Evolutionary conservation across 148 eudicot genomes (phyloP), one percentile per base, ranked within the genome.

Genomic region (Amaranthus palmeri): DNA sequence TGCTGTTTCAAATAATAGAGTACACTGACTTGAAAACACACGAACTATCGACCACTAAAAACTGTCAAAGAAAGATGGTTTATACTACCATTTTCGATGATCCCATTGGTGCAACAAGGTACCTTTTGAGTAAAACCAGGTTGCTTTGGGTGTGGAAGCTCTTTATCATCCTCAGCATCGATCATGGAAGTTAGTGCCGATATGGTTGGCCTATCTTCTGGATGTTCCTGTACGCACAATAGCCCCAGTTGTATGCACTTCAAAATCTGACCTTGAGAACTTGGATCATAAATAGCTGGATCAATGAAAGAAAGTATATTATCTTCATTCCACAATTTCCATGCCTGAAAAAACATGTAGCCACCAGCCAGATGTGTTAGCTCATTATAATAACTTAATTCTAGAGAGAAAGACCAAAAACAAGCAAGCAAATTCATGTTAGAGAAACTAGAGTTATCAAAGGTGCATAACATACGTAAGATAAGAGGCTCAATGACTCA

Each of bases 141-240:
- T 17, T 73, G 80, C 36, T 58, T 72, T 15, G 88, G 88, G 25
- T 25, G 36, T 2, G 82, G 84, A 54, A 82, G 77, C 67, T 69
- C 66, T 3, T 4, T 36, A 42, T 67, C 42, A 45, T 85, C 85
- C 56, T 80, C 13, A 63, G 52, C 47, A 15, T 77, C 75, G 50
- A 87, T 79, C 88, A 87, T 83, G 0, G 68, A 73, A 52, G 81
- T 15, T 56, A 83, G 78, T 3, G 83, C 59, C 0, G 85, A 73
- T 41, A 83, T 73, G 40, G 68, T 69, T 10, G 91, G 91, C 58
- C 91, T 80, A 10, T 85, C 83, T 51, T 65, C 74, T 10, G 88
- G 74, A 50, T 57, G 61, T 70, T 87, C 82, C 70, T 89, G 95
- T 3, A 89, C 95, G 73, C 91, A 87, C 54, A 89, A 66, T 7